Evolutionary conservation across 495 filamentous ascomycete species (phyloP).

Genomic region (Delitschia confertaspora): DNA sequence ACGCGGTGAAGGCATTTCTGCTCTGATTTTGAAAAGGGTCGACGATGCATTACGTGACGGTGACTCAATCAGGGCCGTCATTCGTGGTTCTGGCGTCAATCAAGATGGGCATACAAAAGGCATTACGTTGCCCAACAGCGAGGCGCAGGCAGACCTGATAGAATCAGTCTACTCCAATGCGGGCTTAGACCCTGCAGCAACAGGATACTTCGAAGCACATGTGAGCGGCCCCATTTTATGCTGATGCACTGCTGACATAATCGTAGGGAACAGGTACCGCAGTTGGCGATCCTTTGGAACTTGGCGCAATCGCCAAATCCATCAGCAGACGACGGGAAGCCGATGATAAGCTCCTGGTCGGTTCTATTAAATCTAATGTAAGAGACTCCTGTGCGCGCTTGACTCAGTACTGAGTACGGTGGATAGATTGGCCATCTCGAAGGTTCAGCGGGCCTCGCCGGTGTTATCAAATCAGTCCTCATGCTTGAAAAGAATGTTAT

Average conservation of each 20-base stretch:
- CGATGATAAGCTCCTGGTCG: conserved; percentile 17
- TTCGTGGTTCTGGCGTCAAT: conserved; percentile 38
- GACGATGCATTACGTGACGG: conserved; percentile 27
- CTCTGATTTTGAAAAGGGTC: conserved; percentile 35
- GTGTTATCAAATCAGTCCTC: conserved; percentile 35
- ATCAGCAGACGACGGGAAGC: conserved; percentile 35
- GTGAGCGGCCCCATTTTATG: too few species aligned
- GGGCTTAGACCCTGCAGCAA: conserved; percentile 27
- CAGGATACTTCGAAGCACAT: conserved; percentile 16
- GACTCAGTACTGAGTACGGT: not conserved
- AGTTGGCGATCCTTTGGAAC: conserved; percentile 49
- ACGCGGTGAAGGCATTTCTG: conserved; percentile 40
- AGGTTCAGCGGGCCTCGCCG: conserved; percentile 34
- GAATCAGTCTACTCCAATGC: conserved; percentile 1
- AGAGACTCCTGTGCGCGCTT: not conserved
- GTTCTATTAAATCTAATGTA: conserved; percentile 30
- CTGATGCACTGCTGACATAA: too few species aligned
- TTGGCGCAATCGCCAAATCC: conserved; percentile 43
- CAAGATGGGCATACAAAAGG: conserved; percentile 39
- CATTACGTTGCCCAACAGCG: conserved; percentile 11
- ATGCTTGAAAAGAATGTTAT: conserved; percentile 34
- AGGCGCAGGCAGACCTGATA: conserved; percentile 13
- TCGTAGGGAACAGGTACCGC: conserved; percentile 33
- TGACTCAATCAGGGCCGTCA: conserved; percentile 40
- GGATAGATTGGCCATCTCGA: conserved; percentile 34